phyloP scores from a whole-genome alignment of 176 grass and related monocot species.

The Rhynchospora tenuis region DNA sequence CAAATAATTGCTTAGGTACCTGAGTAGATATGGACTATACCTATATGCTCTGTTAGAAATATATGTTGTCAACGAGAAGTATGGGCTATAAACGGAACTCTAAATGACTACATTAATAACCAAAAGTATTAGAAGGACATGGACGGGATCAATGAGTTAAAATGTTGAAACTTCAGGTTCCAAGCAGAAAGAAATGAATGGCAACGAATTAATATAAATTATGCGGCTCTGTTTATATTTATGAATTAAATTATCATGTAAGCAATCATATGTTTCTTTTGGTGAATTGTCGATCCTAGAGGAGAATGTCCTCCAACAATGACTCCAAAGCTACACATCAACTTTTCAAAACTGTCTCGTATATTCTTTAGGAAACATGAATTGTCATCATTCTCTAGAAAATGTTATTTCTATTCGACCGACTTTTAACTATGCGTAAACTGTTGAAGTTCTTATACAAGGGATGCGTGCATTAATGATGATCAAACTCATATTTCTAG shows the following conservation, averaged over 20 bases:
- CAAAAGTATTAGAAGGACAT: not conserved
- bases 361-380: slow-evolving; percentile 13
- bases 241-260: not conserved
- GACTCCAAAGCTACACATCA: not conserved
- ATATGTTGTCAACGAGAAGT: not conserved
- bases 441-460: not conserved
- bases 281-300: not conserved
- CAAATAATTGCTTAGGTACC: not conserved
- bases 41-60: not conserved
- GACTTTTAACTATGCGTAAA: not conserved
- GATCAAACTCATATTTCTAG: slow-evolving; percentile 1
- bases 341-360: not conserved
- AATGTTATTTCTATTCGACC: not conserved
- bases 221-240: not conserved
- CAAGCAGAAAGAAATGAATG: not conserved
- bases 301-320: not conserved
- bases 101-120: not conserved
- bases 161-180: not conserved
- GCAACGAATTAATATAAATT: not conserved
- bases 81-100: not conserved
- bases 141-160: not conserved
- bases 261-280: slow-evolving; percentile 14
- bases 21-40: not conserved
- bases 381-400: slow-evolving; percentile 4
- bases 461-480: slow-evolving; percentile 14